Evolutionary conservation across 2,329 filamentous ascomycete species (phyloP), one percentile per base, ranked within the genome.

Genomic region (Scytalidium sp.): DNA sequence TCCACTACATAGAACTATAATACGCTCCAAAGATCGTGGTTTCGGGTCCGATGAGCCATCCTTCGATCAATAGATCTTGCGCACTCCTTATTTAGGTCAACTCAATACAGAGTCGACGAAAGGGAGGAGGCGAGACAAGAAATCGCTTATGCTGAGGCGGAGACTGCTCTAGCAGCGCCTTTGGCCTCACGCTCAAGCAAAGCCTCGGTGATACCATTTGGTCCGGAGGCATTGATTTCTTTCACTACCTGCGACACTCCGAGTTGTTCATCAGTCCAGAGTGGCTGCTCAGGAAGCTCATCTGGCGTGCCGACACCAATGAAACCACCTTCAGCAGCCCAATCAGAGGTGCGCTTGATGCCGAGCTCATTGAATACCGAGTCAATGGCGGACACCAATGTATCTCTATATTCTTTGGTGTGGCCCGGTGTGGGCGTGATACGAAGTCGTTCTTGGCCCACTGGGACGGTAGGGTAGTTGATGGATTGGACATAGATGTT

Each of bases 401-500:
- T 84, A 57, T 95, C 87, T 54, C 91, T 90, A 72, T 88, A 90
- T 60, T 89, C 83, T 71, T 87, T 87, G 49, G 82, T 83, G 69
- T 99, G 94, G 41, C 94, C 94, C 0, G 94, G 94, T 1, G 94
- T 99, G 0, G 94, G 94, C 2, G 94, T 99, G 69, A 99, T 90
- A 58, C 94, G 88, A 50, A 99, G 85, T 51, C 94, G 86, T 72
- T 99, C 94, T 75, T 99, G 92, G n/a, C 94, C 94, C 6, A 96
- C 90, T 2, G 94, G 94, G 2, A 99, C 94, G 46, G 94, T 99
- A 2, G 94, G 94, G 72, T 97, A 97, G 75, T 99, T 99, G 80
- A 99, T 97, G 49, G 90, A 91, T 73, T 99, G 94, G 21, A 99
- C 94, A 67, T 99, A 99, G 66, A 99, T 97, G 54, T 85, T 83